phyloP scores from a whole-genome alignment of 805 yeast species.

The Martiniozyma abietophila region DNA sequence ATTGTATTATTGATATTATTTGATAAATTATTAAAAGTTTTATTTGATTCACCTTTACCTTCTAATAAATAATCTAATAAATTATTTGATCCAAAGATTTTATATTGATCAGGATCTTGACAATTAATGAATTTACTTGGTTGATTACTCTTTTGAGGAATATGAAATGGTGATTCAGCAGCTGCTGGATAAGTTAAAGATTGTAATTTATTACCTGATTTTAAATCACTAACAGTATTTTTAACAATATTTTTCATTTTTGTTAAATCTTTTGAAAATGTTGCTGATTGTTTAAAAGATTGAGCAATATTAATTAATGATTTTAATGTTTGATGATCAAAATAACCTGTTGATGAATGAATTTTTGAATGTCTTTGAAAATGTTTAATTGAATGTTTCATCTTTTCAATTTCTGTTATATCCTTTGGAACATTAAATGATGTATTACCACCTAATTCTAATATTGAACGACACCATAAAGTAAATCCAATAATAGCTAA shows the following conservation, averaged over 20 bases:
- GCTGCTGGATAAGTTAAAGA: slow-evolving; percentile 19
- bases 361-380: slow-evolving; percentile 49
- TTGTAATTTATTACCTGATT: slow-evolving; percentile 27
- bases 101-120: slow-evolving; percentile 22
- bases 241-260: slow-evolving; percentile 29
- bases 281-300: slow-evolving; percentile 25
- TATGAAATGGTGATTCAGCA: slow-evolving; percentile 14
- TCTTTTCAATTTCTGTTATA: slow-evolving; percentile 67
- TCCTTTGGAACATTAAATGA: slow-evolving; percentile 59
- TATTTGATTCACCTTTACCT: slow-evolving; percentile 41
- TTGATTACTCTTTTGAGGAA: slow-evolving; percentile 15
- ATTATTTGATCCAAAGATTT: slow-evolving; percentile 20
- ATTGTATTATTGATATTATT: slow-evolving; percentile 20
- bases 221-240: slow-evolving; percentile 28
- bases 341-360: slow-evolving; percentile 13
- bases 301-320: slow-evolving; percentile 17
- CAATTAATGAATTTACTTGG: slow-evolving; percentile 15
- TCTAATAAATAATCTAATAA: slow-evolving; percentile 36
- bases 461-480: slow-evolving; percentile 52
- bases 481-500: slow-evolving; percentile 76
- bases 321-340: slow-evolving; percentile 19
- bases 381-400: slow-evolving; percentile 56
- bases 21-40: too few species aligned
- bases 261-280: slow-evolving; percentile 27
- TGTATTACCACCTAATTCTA: slow-evolving; percentile 47